Conservation (phyloP, 108 stramenopile species). For the Nitzschia palea region DNA sequence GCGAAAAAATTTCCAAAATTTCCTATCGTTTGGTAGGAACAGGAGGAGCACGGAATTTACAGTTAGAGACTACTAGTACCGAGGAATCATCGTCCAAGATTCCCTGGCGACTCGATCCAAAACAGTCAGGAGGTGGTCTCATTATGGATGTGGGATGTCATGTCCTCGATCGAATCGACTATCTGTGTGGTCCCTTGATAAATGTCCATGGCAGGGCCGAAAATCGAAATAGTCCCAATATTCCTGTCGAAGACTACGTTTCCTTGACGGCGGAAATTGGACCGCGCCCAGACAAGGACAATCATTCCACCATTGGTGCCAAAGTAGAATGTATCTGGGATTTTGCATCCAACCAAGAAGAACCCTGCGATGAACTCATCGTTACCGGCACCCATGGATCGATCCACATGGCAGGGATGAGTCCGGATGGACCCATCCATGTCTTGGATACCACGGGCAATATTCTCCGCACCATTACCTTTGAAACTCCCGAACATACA, state of each 20-base stretch:
- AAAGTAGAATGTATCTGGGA: conserved; percentile 54
- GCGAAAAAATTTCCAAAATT: conserved; percentile 40
- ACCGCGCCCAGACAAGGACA: conserved; percentile 25
- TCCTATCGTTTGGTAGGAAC: conserved; percentile 26
- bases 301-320: conserved; percentile 31
- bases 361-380: conserved; percentile 46
- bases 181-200: conserved; percentile 55
- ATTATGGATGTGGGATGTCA: conserved; percentile 76
- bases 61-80: not conserved
- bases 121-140: conserved; percentile 54
- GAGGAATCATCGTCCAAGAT: conserved; percentile 4
- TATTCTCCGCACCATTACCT: conserved; percentile 29
- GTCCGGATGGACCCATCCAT: conserved; percentile 46
- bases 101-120: conserved; percentile 52
- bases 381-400: conserved; percentile 50
- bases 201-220: conserved; percentile 39
- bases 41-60: conserved; percentile 33
- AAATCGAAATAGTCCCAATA: conserved; percentile 21
- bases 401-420: conserved; percentile 55
- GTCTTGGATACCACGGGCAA: conserved; percentile 41
- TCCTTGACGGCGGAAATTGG: conserved; percentile 38
- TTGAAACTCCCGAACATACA: conserved; percentile 53
- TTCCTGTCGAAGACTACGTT: conserved; percentile 57
- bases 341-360: conserved; percentile 33
- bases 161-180: conserved; percentile 61